Evolutionary conservation across 129 eudicot genomes (phyloP).

Genomic region (Lactuca saligna): DNA sequence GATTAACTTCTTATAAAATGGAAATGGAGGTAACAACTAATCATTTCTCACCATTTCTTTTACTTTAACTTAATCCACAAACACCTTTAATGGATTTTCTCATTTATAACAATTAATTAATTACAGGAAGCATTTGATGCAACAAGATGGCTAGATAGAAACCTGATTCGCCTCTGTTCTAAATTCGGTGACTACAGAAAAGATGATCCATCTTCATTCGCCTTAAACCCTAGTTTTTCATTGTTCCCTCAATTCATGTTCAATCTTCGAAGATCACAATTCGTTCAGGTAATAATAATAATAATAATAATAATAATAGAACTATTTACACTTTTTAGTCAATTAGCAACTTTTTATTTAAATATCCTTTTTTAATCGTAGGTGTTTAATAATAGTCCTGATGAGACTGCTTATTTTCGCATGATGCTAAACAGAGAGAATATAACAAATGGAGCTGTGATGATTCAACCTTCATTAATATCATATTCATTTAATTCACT

Average conservation of each 20-base stretch:
- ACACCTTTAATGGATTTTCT: not conserved
- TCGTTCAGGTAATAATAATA: constrained; percentile 66
- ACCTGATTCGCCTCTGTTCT: constrained; percentile 84
- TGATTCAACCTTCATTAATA: constrained; percentile 95
- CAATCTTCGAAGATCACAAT: constrained; percentile 92
- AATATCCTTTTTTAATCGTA: constrained; percentile 18
- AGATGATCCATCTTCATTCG: constrained; percentile 91
- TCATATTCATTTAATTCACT: constrained; percentile 85
- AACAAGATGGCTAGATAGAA: constrained; percentile 96
- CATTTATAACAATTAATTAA: not conserved
- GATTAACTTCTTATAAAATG: constrained; percentile 89
- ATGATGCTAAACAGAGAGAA: constrained; percentile 89
- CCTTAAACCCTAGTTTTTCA: constrained; percentile 85
- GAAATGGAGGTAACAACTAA: constrained; percentile 75
- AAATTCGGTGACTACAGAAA: constrained; percentile 93
- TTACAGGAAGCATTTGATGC: constrained; percentile 93
- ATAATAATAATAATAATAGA: not conserved
- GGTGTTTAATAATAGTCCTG: constrained; percentile 98
- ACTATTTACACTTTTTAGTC: not conserved
- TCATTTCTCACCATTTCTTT: not conserved
- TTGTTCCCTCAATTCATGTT: constrained; percentile 97
- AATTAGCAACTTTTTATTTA: not conserved
- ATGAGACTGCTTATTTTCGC: constrained; percentile 98
- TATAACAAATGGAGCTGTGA: constrained; percentile 79
- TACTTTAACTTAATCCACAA: not conserved